phyloP scores from a whole-genome alignment of 176 grass and related monocot genomes.

The Carex parvula region DNA sequence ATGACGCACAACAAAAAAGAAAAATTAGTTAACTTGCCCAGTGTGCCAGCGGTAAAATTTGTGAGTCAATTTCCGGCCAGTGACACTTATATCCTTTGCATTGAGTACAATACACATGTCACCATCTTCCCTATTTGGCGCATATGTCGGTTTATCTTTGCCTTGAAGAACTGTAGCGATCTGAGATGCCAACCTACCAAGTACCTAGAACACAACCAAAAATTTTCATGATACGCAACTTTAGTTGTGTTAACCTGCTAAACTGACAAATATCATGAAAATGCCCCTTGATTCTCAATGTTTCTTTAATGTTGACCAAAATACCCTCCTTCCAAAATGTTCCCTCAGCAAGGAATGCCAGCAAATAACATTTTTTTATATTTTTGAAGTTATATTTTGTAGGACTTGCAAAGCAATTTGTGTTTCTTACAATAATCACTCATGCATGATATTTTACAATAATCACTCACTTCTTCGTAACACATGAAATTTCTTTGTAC shows the following conservation, averaged over 20 bases:
- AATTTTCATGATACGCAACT: not conserved
- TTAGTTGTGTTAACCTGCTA: not conserved
- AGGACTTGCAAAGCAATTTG: not conserved
- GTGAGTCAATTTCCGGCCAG: conserved; percentile 86
- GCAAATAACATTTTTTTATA: not conserved
- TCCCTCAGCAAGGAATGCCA: not conserved
- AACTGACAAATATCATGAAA: not conserved
- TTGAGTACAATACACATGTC: conserved; percentile 96
- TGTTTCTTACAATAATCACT: not conserved
- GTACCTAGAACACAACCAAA: conserved; percentile 45
- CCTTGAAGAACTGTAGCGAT: conserved; percentile 82
- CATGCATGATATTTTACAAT: not conserved
- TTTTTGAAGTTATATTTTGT: not conserved
- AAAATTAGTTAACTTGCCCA: conserved; percentile 46
- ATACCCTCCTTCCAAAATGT: not conserved
- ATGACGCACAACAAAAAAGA: not conserved
- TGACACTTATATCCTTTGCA: conserved; percentile 83
- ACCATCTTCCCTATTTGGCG: conserved; percentile 79
- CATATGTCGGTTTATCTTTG: conserved; percentile 94
- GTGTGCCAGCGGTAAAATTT: conserved; percentile 98
- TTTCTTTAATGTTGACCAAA: conserved; percentile 2
- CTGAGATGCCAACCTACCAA: conserved; percentile 84
- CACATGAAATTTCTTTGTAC: not conserved
- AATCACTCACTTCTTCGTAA: not conserved
- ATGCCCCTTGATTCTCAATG: not conserved